Evolutionary conservation across 257 asterid genomes (phyloP).

Genomic region (Fraxinus anomala): DNA sequence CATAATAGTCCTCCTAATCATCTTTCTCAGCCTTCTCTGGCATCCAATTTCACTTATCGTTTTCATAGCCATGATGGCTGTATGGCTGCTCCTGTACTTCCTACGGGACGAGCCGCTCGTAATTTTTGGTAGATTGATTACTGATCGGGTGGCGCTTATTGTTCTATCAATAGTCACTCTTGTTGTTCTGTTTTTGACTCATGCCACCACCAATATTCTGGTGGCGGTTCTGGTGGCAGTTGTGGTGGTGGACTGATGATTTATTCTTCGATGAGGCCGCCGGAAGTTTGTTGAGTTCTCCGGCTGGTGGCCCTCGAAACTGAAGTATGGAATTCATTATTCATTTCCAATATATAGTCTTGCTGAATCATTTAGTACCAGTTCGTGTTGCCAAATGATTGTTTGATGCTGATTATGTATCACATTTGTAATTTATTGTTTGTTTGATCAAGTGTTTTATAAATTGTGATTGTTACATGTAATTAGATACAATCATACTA

Average conservation of each 20-base stretch:
- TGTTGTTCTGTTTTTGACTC: conserved; percentile 36
- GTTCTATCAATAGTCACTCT: conserved; percentile 30
- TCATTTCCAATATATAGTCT: not conserved
- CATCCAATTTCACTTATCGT: conserved; percentile 52
- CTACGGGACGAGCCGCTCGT: conserved; percentile 45
- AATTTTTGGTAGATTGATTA: conserved; percentile 35
- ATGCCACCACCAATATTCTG: conserved; percentile 39
- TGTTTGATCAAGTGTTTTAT: no score
- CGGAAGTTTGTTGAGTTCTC: conserved; percentile 18
- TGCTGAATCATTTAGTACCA: not conserved
- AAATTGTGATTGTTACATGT: no score
- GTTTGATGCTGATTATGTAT: not conserved
- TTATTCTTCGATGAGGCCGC: conserved; percentile 39
- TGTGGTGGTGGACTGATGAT: conserved; percentile 40
- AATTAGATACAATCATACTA: no score
- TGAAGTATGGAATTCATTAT: not conserved
- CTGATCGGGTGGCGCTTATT: conserved; percentile 38
- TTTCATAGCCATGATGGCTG: conserved; percentile 39
- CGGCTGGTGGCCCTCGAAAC: not conserved
- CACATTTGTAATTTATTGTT: not conserved
- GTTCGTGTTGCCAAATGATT: not conserved
- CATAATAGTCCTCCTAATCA: conserved; percentile 27
- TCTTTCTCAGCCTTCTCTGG: conserved; percentile 49
- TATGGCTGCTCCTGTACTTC: conserved; percentile 49
- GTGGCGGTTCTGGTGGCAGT: conserved; percentile 34